These are phyloP conservation scores for Areca catechu DNA, from an alignment of 176 grass and related monocot genomes.

Conservation along the genomic window DNA sequence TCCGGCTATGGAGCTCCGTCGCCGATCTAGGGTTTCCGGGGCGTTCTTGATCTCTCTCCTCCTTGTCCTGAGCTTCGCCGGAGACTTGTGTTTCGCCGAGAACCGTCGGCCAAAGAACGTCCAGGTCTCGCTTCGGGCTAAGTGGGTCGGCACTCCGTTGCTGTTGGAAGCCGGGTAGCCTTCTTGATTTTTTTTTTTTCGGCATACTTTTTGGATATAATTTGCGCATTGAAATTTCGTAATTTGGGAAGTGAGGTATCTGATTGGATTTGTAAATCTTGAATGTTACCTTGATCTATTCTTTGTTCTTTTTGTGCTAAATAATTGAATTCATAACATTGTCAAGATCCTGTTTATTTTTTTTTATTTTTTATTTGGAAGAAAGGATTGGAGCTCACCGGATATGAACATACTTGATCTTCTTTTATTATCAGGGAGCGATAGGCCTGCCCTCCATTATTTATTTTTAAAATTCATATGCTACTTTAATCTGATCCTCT, in stretches of 20 bases:
- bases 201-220: no score
- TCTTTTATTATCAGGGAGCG: no score
- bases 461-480: no score
- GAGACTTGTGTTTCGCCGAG: slow-evolving; percentile 14
- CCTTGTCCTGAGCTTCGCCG: slow-evolving; percentile 7
- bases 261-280: no score
- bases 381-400: no score
- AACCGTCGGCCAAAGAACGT: slow-evolving; percentile 81
- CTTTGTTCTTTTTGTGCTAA: no score
- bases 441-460: no score
- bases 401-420: no score
- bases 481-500: no score
- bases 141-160: slow-evolving; percentile 78
- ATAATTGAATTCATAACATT: no score
- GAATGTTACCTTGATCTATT: neutral
- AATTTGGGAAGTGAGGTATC: neutral
- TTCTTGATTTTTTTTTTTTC: neutral
- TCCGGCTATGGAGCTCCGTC: slow-evolving; percentile 19
- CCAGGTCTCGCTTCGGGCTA: slow-evolving; percentile 73
- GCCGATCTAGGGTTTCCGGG: slow-evolving; percentile 10
- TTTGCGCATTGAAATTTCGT: neutral
- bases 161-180: slow-evolving; percentile 76
- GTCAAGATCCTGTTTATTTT: no score
- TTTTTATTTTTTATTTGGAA: no score
- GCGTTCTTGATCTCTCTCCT: slow-evolving; percentile 20